Conservation (phyloP, 768 basidiomycete species). For the Suillus tomentosus region DNA sequence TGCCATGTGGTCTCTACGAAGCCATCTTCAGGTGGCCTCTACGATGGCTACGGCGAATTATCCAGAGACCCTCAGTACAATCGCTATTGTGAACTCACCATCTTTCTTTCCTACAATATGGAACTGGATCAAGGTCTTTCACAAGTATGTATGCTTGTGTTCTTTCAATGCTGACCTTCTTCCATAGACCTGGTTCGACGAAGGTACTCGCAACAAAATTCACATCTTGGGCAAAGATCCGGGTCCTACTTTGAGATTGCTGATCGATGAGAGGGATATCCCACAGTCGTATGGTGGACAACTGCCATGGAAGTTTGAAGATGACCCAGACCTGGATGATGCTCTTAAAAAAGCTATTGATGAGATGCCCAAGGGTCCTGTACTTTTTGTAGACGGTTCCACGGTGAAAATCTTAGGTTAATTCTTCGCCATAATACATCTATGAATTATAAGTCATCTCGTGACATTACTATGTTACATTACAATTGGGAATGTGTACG, state of each 20-base stretch:
- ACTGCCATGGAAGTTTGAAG: slow-evolving; percentile 69
- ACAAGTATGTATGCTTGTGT: slow-evolving; percentile 3
- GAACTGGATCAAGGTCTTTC: slow-evolving; percentile 74
- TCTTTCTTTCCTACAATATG: slow-evolving; percentile 82
- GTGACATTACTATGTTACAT: slow-evolving; percentile 31
- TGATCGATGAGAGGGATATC: slow-evolving; percentile 52
- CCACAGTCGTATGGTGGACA: slow-evolving; percentile 76
- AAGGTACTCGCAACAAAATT: slow-evolving; percentile 76
- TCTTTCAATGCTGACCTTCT: neutral
- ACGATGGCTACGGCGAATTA: slow-evolving; percentile 78
- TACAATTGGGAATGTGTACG: slow-evolving; percentile 24
- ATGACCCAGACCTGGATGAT: slow-evolving; percentile 66
- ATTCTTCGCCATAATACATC: neutral
- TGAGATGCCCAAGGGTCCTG: slow-evolving; percentile 58
- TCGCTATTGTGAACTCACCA: slow-evolving; percentile 77
- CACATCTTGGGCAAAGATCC: slow-evolving; percentile 69
- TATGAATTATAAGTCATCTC: neutral
- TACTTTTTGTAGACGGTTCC: slow-evolving; percentile 48
- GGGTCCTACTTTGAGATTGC: slow-evolving; percentile 49
- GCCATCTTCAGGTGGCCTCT: slow-evolving; percentile 75
- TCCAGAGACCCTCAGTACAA: slow-evolving; percentile 71
- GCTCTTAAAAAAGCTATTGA: slow-evolving; percentile 47
- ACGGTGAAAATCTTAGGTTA: slow-evolving; percentile 29
- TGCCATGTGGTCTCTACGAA: slow-evolving; percentile 69
- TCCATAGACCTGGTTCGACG: slow-evolving; percentile 73